A percentile compares a stretch with the other conserved stretches of the same genome.
phyloP scores from a whole-genome alignment of 2,329 filamentous ascomycete species.

The Cladosporium velox region DNA sequence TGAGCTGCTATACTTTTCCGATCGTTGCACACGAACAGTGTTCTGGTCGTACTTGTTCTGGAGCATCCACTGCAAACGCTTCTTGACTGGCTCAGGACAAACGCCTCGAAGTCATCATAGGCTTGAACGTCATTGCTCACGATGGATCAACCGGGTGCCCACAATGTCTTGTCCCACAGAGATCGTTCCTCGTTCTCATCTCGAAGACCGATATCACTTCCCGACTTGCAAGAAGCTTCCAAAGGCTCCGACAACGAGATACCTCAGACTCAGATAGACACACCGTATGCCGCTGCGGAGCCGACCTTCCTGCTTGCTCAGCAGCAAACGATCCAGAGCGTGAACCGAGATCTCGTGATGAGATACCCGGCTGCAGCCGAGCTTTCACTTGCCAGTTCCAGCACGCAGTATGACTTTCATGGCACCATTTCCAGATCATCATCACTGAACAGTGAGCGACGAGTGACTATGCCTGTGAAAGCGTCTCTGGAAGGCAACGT shows the following conservation, averaged over 20 bases:
- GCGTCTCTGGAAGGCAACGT: background rate
- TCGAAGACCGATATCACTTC: background rate
- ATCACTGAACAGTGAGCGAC: background rate
- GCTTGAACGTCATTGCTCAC: background rate
- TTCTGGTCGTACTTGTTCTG: slow-evolving; percentile 1
- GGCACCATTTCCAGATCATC: background rate
- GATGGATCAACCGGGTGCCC: background rate
- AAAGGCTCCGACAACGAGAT: background rate
- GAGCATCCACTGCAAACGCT: background rate
- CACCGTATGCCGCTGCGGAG: background rate
- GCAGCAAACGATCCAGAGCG: background rate
- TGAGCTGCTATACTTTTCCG: slow-evolving; percentile 1
- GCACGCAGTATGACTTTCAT: background rate
- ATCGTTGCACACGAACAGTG: slow-evolving; percentile 11
- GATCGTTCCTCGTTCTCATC: background rate
- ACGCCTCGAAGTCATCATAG: background rate
- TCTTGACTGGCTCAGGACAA: background rate
- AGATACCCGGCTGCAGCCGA: background rate
- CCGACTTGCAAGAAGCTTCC: background rate
- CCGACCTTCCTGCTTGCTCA: background rate
- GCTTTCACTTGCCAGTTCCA: background rate
- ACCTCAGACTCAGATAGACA: background rate
- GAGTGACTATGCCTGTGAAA: background rate
- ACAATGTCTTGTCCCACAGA: background rate
- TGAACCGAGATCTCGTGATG: background rate